Base-by-base conservation (phyloP, 2,329 filamentous ascomycete species). In the Lachnellula willkommii region DNA sequence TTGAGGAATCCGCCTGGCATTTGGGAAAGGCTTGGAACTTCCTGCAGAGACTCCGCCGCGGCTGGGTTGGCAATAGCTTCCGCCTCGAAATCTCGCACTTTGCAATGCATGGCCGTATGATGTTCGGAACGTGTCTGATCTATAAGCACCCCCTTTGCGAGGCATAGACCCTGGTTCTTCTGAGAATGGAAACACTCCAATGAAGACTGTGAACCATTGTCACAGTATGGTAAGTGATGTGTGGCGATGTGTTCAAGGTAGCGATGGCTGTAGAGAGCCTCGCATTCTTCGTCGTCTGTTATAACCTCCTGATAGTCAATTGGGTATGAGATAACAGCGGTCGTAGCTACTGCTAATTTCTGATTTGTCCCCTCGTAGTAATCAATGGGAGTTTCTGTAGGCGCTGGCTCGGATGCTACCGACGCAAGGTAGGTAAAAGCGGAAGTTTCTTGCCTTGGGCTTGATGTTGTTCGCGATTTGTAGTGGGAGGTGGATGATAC, bases 81-180 rank as follows among this genome's bases (percentile, higher is more conserved):
- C 15, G 40, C 40, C 36, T 56, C 50, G 43, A 57, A 36, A 50
- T 57, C 46, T 46, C 55, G 55, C 45, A 57, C 46, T 47, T 57
- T 45, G 55, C 55, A 57, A 53, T 57, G 55, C 43, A 57, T 50
- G 36, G 50, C 45, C 40, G 17, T 45, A 45, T 45, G 40, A 46
- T 50, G 53, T 50, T 50, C 42, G 45, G 46, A 46, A 37, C 55
- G 45, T 22, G 50, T 57, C 46, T 53, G 50, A 37, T 47, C 54
- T 50, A 56, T 48, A 53, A 56, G 54, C 43, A 57, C 55, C 39
- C 55, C 50, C 53, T 53, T 51, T 39, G 55, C 55, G 46, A 57
- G 53, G 55, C 55, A 57, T 46, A 57, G 37, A 50, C 50, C 37
- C 28, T 57, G 36, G 50, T 46, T 53, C 46, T 50, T 24, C 3